Conservation (phyloP, 176 grass and related monocot species). For the Hsuehochloa calcarea region DNA sequence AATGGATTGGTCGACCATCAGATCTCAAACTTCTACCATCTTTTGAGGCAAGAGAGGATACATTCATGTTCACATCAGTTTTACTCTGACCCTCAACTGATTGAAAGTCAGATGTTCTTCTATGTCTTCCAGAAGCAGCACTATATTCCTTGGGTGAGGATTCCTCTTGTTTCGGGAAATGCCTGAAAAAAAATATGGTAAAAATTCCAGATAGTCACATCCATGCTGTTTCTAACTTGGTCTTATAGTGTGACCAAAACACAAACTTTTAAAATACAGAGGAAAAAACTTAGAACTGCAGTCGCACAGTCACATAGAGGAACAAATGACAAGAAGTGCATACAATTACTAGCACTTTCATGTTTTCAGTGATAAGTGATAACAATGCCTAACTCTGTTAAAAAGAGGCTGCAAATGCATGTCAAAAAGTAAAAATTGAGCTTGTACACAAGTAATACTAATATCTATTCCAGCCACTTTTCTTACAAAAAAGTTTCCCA, state of each 20-base stretch:
- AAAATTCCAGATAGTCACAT: neutral
- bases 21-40: slow-evolving; percentile 37
- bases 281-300: neutral
- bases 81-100: slow-evolving; percentile 26
- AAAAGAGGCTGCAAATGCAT: slow-evolving; percentile 5
- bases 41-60: slow-evolving; percentile 35
- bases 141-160: slow-evolving; percentile 26
- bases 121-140: slow-evolving; percentile 19
- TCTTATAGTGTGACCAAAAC: neutral
- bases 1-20: slow-evolving; percentile 35
- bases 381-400: neutral
- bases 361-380: slow-evolving; percentile 13
- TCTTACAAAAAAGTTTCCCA: neutral
- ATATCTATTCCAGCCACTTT: neutral
- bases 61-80: neutral
- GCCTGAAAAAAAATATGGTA: slow-evolving; percentile 29
- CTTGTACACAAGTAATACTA: neutral
- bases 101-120: slow-evolving; percentile 12
- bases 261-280: neutral
- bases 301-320: neutral
- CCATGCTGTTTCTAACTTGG: neutral
- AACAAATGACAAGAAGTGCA: neutral
- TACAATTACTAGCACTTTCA: neutral
- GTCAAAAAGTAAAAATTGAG: neutral
- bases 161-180: slow-evolving; percentile 34